Percentiles rank a stretch among this genome's conserved stretches.
Conservation (phyloP, 257 asterid genomes). For the Solanum acaule region DNA sequence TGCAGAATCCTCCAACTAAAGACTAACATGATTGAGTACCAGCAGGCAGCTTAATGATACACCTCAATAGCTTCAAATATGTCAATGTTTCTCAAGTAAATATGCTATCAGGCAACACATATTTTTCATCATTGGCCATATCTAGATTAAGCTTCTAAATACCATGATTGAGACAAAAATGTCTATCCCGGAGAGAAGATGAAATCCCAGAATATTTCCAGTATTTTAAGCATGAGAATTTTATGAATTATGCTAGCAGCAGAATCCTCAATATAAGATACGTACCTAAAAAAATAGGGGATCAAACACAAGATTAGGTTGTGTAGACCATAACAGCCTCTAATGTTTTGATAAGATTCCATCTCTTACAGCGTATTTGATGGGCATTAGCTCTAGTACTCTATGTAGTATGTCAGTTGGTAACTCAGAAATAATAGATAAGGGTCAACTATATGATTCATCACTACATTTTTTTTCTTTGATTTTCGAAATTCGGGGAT, state of each 20-base stretch:
- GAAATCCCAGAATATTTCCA: background rate
- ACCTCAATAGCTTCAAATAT: background rate
- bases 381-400: background rate
- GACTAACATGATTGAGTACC: background rate
- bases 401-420: background rate
- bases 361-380: background rate
- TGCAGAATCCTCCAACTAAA: background rate
- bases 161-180: background rate
- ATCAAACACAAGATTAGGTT: background rate
- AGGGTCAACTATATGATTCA: too few species aligned
- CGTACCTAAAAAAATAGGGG: background rate
- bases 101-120: background rate
- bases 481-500: too few species aligned
- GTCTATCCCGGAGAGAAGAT: background rate
- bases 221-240: background rate
- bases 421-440: background rate
- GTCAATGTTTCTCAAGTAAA: background rate
- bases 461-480: too few species aligned
- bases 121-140: background rate
- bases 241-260: background rate
- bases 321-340: background rate
- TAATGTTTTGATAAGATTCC: background rate
- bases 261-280: background rate
- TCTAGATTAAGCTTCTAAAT: background rate
- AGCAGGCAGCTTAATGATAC: background rate